Base-by-base conservation (phyloP, 495 filamentous ascomycete genomes). In the Annulohypoxylon nitens region DNA sequence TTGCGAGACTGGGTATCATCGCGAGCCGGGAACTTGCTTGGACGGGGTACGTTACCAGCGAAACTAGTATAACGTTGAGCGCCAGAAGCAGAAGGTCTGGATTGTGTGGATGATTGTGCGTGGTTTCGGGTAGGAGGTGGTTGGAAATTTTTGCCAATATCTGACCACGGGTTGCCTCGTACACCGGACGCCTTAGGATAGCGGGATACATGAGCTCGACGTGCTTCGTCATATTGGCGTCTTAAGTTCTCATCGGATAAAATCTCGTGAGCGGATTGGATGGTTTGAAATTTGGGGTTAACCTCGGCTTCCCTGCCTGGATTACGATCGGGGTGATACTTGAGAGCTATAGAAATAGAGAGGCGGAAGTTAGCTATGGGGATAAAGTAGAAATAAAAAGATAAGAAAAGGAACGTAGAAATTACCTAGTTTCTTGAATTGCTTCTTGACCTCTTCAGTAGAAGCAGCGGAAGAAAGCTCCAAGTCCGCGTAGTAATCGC, bases 271-370 rank as follows among this genome's bases (percentile, higher is more conserved):
- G 95, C 95, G 0, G 91, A 86, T 78, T 96, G 93, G 62, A 97
- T 97, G 30, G 88, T 86, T 76, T 96, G 90, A 75, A 97, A 97
- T 76, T 91, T 92, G 18, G 92, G 83, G 65, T 90, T 93, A 65
- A 91, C 91, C 71, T 93, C 93, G 20, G 85, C 75, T 80, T 97
- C 94, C 69, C 86, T 86, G 48, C 95, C 95, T 4, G 90, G 92
- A 74, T 98, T 97, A 48, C 94, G 90, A 78, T 98, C 95, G 6
- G 95, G 95, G 76, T 98, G 95, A 73, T 90, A 97, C 75, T 90
- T 90, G 26, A 96, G 86, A 37, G 94, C 94, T 95, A 70, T 23
- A 30, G 30, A 30, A 30, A 30, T 30, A 30, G 16, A 55, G 14
- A 61, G 14, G 14, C 30, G 10, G 30, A 14, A 16, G 36, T 66